Evolutionary conservation across 192 early-diverging fungal genomes (phyloP).

Genomic region (Chytriomyces sp.): DNA sequence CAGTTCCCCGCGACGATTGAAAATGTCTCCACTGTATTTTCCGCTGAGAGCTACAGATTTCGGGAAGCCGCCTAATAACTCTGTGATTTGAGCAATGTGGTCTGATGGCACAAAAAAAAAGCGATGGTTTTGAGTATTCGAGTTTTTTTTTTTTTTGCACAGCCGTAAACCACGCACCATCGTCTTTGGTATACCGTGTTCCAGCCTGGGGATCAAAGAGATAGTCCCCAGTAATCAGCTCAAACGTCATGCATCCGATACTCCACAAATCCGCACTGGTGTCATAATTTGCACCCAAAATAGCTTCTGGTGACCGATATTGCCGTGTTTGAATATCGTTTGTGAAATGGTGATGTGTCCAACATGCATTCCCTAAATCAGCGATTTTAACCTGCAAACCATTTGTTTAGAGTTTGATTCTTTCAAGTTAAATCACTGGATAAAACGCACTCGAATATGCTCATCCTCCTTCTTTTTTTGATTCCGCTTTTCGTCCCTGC

Average conservation of each 20-base stretch:
- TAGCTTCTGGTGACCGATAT: slow-evolving; percentile 95
- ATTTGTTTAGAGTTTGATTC: background rate
- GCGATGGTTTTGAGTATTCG: background rate
- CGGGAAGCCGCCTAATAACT: slow-evolving; percentile 87
- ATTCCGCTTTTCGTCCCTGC: slow-evolving; percentile 42
- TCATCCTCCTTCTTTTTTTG: slow-evolving; percentile 42
- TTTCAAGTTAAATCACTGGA: too few relatives aligned
- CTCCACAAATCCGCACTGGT: slow-evolving; percentile 91
- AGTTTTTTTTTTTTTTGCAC: too few relatives aligned
- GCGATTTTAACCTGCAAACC: slow-evolving; percentile 93
- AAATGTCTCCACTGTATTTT: slow-evolving; percentile 83
- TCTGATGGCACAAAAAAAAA: slow-evolving; percentile 55
- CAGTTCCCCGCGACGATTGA: slow-evolving; percentile 83
- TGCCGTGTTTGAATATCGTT: slow-evolving; percentile 97
- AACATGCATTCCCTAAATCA: slow-evolving; percentile 96
- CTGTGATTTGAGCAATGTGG: slow-evolving; percentile 96
- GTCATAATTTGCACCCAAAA: slow-evolving; percentile 87
- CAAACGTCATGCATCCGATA: slow-evolving; percentile 90
- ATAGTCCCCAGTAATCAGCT: slow-evolving; percentile 92
- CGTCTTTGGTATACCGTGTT: slow-evolving; percentile 83
- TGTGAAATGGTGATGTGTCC: slow-evolving; percentile 94
- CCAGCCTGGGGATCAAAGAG: slow-evolving; percentile 93
- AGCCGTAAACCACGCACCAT: slow-evolving; percentile 56
- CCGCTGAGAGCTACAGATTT: slow-evolving; percentile 80
- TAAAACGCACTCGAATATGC: slow-evolving; percentile 41